A percentile compares a stretch with the other conserved stretches of the same genome.
Evolutionary conservation across 441 rosid species (phyloP).

Genomic region (Melastoma candidum): DNA sequence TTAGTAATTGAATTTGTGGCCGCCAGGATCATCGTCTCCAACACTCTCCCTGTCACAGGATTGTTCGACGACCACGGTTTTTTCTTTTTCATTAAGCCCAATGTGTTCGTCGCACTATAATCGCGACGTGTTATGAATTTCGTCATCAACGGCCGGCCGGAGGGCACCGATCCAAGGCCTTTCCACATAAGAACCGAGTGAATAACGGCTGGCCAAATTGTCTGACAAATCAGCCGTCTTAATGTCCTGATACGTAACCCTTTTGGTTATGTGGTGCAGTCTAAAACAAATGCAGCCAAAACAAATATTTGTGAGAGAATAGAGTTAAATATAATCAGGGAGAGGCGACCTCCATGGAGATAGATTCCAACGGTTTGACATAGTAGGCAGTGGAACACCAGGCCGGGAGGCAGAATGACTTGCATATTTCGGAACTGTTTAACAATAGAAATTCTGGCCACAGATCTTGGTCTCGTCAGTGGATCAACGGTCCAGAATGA

Average conservation of each 20-base stretch:
- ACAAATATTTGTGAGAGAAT: background rate
- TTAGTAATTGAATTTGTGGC: too few relatives aligned
- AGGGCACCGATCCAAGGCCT: slow-evolving; percentile 55
- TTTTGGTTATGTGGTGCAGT: background rate
- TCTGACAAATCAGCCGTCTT: slow-evolving; percentile 74
- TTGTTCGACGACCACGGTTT: background rate
- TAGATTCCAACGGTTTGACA: slow-evolving; percentile 45
- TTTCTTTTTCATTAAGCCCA: background rate
- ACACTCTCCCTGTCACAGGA: too few relatives aligned
- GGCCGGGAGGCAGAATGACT: slow-evolving; percentile 67
- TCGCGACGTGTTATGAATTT: slow-evolving; percentile 27
- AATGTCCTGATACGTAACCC: slow-evolving; percentile 39
- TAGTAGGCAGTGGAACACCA: slow-evolving; percentile 88
- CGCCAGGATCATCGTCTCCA: too few relatives aligned
- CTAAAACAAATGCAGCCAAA: background rate
- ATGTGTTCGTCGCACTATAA: background rate
- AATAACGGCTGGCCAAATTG: slow-evolving; percentile 91
- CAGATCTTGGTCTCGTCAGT: too few relatives aligned
- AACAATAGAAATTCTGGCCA: too few relatives aligned
- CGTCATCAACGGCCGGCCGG: slow-evolving; percentile 9
- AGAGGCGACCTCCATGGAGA: slow-evolving; percentile 39
- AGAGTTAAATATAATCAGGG: background rate
- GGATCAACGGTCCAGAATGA: too few relatives aligned
- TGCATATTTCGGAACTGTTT: slow-evolving; percentile 32
- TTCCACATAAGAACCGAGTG: slow-evolving; percentile 75